Evolutionary conservation across 192 early-diverging fungal species (phyloP).

Genomic region (Coemansia sp.): DNA sequence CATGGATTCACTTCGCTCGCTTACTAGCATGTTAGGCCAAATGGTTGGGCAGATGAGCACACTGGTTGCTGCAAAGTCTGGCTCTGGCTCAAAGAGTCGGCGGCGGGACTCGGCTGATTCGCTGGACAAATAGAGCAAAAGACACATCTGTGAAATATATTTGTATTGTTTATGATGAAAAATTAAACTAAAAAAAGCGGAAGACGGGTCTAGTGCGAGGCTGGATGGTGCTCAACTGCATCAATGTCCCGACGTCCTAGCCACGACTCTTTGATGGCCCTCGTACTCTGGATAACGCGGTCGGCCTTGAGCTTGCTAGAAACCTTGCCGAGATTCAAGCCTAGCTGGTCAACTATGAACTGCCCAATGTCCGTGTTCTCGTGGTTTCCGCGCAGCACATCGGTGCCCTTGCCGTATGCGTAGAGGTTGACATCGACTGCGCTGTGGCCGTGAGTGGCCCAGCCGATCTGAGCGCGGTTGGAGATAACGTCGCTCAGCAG

Average conservation of each 20-base stretch:
- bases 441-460: conserved; percentile 90
- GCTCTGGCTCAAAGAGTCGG: background rate
- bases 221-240: conserved; percentile 37
- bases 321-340: conserved; percentile 60
- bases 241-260: conserved; percentile 47
- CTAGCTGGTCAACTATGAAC: conserved; percentile 62
- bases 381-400: conserved; percentile 70
- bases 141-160: background rate
- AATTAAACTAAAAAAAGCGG: background rate
- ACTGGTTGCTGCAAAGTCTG: background rate
- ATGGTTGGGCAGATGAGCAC: conserved; percentile 21
- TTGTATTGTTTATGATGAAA: background rate
- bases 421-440: conserved; percentile 95
- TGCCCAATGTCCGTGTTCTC: conserved; percentile 85
- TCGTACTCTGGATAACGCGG: conserved; percentile 28
- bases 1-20: conserved; percentile 24
- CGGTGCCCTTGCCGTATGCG: conserved; percentile 66
- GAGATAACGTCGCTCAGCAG: conserved; percentile 56
- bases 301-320: conserved; percentile 58
- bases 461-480: conserved; percentile 61
- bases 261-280: conserved; percentile 27
- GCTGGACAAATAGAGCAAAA: background rate
- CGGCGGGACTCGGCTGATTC: conserved; percentile 2
- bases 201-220: conserved; percentile 9
- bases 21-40: conserved; percentile 26